phyloP scores from a whole-genome alignment of 352 stramenopile species.

The Globisporangium heterothallicum region DNA sequence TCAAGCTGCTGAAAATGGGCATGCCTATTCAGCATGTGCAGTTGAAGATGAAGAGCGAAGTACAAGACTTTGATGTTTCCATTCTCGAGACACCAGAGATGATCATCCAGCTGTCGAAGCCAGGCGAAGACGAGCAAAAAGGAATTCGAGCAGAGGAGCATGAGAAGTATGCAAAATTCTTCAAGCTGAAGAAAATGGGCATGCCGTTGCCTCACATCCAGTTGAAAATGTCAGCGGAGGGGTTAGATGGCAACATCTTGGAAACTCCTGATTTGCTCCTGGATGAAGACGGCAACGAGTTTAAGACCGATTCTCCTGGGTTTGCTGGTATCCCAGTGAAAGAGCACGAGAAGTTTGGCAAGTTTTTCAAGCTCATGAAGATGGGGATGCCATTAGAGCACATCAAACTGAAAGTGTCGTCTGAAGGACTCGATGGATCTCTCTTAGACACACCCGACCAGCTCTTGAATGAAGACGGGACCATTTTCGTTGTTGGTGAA shows the following conservation, averaged over 20 bases:
- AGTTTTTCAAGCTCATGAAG: constrained; percentile 92
- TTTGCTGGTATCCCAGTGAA: constrained; percentile 52
- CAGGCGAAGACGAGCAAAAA: constrained; percentile 36
- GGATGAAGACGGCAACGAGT: constrained; percentile 56
- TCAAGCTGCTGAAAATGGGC: constrained; percentile 78
- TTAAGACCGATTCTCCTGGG: constrained; percentile 5
- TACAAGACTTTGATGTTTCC: constrained; percentile 39
- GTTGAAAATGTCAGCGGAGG: constrained; percentile 91
- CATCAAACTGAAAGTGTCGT: constrained; percentile 63
- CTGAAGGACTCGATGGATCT: constrained; percentile 86
- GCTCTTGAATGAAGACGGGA: constrained; percentile 56
- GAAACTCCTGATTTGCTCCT: constrained; percentile 63
- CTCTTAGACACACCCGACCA: constrained; percentile 74
- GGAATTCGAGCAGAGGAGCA: constrained; percentile 58
- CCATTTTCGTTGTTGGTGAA: constrained; percentile 22
- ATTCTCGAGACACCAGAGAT: constrained; percentile 66
- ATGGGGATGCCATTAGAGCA: constrained; percentile 81
- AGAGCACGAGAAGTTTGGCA: constrained; percentile 88
- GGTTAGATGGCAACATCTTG: constrained; percentile 84
- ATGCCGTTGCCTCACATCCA: constrained; percentile 92
- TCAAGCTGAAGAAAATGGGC: constrained; percentile 94
- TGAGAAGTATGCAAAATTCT: constrained; percentile 86
- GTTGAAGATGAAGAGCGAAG: constrained; percentile 67
- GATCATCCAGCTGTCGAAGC: constrained; percentile 87
- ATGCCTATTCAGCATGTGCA: constrained; percentile 67